Percentiles rank a stretch among this genome's conserved stretches.
Conservation (phyloP, 192 early-diverging fungal species). For the Linnemannia zychae region DNA sequence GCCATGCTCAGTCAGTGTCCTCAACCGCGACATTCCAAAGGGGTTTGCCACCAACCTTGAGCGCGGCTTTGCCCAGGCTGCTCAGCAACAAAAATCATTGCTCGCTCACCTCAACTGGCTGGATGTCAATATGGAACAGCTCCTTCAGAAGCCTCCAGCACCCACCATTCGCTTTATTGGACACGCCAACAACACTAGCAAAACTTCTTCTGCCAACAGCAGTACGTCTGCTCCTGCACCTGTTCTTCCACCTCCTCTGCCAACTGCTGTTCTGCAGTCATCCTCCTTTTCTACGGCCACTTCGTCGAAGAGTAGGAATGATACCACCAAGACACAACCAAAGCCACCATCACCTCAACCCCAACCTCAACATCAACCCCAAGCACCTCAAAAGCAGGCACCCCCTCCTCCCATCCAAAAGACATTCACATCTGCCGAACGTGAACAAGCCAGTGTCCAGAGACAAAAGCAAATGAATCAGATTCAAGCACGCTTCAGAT, state of each 20-base stretch:
- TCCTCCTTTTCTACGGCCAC: neutral
- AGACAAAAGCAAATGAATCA: slow-evolving; percentile 36
- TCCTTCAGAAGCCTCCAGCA: slow-evolving; percentile 72
- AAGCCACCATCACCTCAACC: neutral
- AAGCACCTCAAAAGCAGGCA: neutral
- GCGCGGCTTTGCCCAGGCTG: slow-evolving; percentile 65
- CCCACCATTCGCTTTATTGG: slow-evolving; percentile 68
- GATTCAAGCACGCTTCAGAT: slow-evolving; percentile 33
- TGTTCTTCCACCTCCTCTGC: slow-evolving; percentile 2
- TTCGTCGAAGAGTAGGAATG: neutral
- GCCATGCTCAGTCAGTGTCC: slow-evolving; percentile 51
- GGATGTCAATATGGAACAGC: slow-evolving; percentile 70
- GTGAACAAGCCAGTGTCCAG: slow-evolving; percentile 21
- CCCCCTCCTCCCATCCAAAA: neutral
- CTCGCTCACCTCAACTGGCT: slow-evolving; percentile 69
- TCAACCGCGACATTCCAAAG: slow-evolving; percentile 67
- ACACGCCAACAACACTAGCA: neutral
- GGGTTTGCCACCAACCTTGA: slow-evolving; percentile 70
- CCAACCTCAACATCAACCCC: neutral
- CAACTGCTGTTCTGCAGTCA: neutral
- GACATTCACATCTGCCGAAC: slow-evolving; percentile 19
- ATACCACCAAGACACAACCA: neutral
- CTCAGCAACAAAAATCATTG: slow-evolving; percentile 53
- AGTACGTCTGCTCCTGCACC: neutral
- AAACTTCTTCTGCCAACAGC: neutral